phyloP scores from a whole-genome alignment of 352 stramenopile species.

The Peronospora farinosa region DNA sequence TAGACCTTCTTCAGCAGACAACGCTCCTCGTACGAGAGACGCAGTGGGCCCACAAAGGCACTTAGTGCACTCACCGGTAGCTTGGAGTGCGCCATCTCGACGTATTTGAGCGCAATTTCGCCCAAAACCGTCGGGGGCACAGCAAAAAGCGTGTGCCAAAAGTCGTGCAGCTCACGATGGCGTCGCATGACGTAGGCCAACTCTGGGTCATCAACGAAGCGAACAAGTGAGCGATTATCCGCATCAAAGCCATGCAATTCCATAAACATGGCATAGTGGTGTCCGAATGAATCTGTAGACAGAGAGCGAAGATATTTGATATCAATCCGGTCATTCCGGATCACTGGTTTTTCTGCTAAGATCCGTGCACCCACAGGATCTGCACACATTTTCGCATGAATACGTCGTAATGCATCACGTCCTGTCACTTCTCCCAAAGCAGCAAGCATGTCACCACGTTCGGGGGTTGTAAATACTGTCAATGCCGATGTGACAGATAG shows the following conservation, averaged over 20 bases:
- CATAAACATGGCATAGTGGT: constrained; percentile 88
- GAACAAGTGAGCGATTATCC: constrained; percentile 74
- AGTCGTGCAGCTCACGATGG: constrained; percentile 93
- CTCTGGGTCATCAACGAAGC: constrained; percentile 90
- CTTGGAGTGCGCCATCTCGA: constrained; percentile 94
- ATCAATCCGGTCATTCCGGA: constrained; percentile 77
- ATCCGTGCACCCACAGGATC: constrained; percentile 84
- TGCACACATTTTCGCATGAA: constrained; percentile 83
- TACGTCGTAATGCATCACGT: constrained; percentile 72
- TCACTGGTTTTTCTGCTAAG: constrained; percentile 79
- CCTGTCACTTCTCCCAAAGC: constrained; percentile 91
- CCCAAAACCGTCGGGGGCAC: constrained; percentile 92
- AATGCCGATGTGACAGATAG: constrained; percentile 85
- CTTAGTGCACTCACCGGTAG: constrained; percentile 92
- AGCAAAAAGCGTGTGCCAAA: constrained; percentile 93
- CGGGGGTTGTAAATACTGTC: constrained; percentile 87
- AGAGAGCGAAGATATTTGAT: constrained; percentile 57
- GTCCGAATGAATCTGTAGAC: constrained; percentile 82
- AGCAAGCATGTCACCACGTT: constrained; percentile 93
- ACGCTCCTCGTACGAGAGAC: constrained; percentile 68
- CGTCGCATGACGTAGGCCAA: constrained; percentile 95
- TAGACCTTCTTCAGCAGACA: constrained; percentile 78
- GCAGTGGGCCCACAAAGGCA: constrained; percentile 85
- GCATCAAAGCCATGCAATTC: constrained; percentile 89
- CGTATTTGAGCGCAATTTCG: constrained; percentile 95